These are phyloP conservation scores for Exophiala aquamarina DNA, from an alignment of 2,329 filamentous ascomycete species.

Conservation along the genomic window DNA sequence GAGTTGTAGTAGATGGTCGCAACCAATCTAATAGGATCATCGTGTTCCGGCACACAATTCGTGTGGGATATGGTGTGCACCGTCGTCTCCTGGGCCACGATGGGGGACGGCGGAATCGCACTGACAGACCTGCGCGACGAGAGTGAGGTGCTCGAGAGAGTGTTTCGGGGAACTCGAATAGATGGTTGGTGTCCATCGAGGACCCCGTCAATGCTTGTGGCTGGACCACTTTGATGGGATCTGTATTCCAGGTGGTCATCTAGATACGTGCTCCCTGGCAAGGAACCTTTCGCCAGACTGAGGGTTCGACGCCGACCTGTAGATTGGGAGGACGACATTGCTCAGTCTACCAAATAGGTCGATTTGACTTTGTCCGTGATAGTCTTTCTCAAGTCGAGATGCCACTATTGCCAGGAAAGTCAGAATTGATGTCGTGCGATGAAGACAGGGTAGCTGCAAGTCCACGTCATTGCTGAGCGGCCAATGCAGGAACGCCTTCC, in stretches of 20 bases:
- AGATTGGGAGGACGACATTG: constrained; percentile 14
- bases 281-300: constrained; percentile 41
- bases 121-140: constrained; percentile 25
- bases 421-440: neutral
- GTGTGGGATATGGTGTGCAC: constrained; percentile 48
- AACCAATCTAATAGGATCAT: constrained; percentile 44
- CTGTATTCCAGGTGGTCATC: constrained; percentile 51
- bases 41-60: constrained; percentile 39
- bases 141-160: constrained; percentile 22
- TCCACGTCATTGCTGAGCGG: constrained; percentile 13
- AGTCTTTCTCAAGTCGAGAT: too few species aligned
- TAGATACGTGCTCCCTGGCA: constrained; percentile 42
- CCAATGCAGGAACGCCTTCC: constrained; percentile 19
- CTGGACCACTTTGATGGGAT: constrained; percentile 21
- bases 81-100: constrained; percentile 44
- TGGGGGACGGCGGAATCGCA: constrained; percentile 26
- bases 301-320: constrained; percentile 37
- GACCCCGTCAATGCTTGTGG: constrained; percentile 30
- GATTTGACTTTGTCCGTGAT: too few species aligned
- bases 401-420: too few species aligned
- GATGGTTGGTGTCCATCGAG: constrained; percentile 21
- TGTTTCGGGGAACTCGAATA: constrained; percentile 12
- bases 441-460: neutral
- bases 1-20: constrained; percentile 52
- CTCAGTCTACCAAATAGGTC: neutral